Evolutionary conservation across 1,284 basidiomycete genomes (phyloP).

Genomic region (Coniferiporia sulphurascens): DNA sequence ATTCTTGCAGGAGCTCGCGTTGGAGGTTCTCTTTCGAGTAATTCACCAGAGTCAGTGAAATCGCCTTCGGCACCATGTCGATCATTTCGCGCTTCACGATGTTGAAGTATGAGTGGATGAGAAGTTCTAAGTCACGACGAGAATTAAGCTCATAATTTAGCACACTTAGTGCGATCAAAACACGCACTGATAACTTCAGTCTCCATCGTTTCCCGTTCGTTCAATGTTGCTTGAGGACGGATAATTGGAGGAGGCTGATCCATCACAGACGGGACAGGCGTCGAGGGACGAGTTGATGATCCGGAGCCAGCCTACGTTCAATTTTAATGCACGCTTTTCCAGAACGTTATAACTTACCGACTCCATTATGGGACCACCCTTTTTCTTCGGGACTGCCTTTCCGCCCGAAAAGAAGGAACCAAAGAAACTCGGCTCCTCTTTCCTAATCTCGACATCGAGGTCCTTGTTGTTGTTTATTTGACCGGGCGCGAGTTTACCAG

Average conservation of each 20-base stretch:
- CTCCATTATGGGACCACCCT: constrained; percentile 82
- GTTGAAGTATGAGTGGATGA: constrained; percentile 93
- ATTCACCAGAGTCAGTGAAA: constrained; percentile 90
- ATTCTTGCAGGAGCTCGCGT: constrained; percentile 81
- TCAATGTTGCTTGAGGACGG: constrained; percentile 89
- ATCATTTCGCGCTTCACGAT: constrained; percentile 99
- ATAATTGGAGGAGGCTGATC: constrained; percentile 79
- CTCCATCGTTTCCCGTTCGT: constrained; percentile 95
- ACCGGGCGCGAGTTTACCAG: constrained; percentile 53
- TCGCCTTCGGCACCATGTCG: constrained; percentile 98
- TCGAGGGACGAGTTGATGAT: constrained; percentile 11
- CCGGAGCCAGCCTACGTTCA: constrained; percentile 10
- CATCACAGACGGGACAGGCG: constrained; percentile 7
- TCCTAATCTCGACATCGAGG: constrained; percentile 85
- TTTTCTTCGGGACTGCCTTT: constrained; percentile 56
- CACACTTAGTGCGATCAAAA: constrained; percentile 14
- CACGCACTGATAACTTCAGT: constrained; percentile 97
- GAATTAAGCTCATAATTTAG: not conserved
- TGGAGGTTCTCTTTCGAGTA: constrained; percentile 92
- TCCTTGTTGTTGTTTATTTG: constrained; percentile 90
- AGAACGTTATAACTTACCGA: constrained; percentile 37
- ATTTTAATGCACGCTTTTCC: constrained; percentile 2
- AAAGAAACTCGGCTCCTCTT: constrained; percentile 92
- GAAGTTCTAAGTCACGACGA: constrained; percentile 52
- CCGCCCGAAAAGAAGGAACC: constrained; percentile 84